Evolutionary conservation across 164 flowering plant species (phyloP), one percentile per base, ranked within the genome.

Genomic region (Tetracentron sinense): DNA sequence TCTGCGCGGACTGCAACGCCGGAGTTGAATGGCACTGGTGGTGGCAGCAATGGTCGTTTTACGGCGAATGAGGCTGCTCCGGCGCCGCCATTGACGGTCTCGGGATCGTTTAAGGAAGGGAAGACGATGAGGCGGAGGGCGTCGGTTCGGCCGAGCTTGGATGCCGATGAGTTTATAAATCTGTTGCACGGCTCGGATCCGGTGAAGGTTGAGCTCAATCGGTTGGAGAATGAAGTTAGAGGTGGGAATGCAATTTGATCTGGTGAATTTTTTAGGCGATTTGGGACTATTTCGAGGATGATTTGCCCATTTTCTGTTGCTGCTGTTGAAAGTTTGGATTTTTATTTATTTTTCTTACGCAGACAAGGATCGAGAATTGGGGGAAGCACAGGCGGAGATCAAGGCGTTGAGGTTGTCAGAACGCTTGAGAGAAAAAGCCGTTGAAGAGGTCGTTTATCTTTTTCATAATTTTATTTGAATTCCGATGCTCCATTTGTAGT

Each of bases 111-210:
- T 42, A 80, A 70, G 78, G 84, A 77, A 35, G 73, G 77, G 47
- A 73, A 56, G 62, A 55, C 74, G 42, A 62, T 70, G 28, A 4
- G 81, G 67, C 62, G 83, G 64, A n/a, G 83, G 64, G 16, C 81
- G 44, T 27, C 66, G 26, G 77, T 56, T 54, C 58, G 79, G 73
- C 83, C 83, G 42, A 81, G 82, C 71, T 33, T 83, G 63, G 86
- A 82, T 60, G 77, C 81, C 2, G 86, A 82, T 58, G 86, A 82
- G 70, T 78, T 82, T 71, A 72, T 82, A n/a, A 76, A 73, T 51
- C 56, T 82, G 69, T 68, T 82, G 60, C 86, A 80, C 71, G 86
- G 86, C 21, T 82, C 86, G 73, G 86, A 82, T 80, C 86, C 86
- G 77, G 86, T 82, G 58, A 82, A 76, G 62, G 79, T 82, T 8